These are phyloP conservation scores for Epithele typhae DNA, from an alignment of 768 basidiomycete genomes.

Conservation along the genomic window DNA sequence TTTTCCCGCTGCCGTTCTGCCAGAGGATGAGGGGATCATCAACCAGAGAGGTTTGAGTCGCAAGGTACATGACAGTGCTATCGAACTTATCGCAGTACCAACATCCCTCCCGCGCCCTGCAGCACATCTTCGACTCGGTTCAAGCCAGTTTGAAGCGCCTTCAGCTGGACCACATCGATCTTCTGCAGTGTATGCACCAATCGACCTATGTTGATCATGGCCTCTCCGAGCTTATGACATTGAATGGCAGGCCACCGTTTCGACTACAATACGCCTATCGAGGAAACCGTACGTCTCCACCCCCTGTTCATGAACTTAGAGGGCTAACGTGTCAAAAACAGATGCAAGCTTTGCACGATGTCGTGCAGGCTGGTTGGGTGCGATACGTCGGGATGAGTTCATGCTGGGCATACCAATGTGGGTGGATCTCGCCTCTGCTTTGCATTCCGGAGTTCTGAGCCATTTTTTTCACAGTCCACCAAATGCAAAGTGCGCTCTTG, in stretches of 20 bases:
- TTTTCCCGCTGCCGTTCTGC: slow-evolving; percentile 2
- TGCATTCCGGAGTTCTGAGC: neutral
- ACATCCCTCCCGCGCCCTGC: neutral
- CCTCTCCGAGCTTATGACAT: neutral
- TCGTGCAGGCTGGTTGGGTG: slow-evolving; percentile 37
- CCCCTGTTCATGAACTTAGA: neutral
- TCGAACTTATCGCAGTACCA: neutral
- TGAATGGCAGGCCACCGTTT: slow-evolving; percentile 18
- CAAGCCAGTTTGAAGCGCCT: slow-evolving; percentile 39
- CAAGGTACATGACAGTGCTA: slow-evolving; percentile 18
- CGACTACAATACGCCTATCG: slow-evolving; percentile 34
- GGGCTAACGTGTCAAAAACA: slow-evolving; percentile 9
- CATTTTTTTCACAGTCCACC: slow-evolving; percentile 17
- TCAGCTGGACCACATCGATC: slow-evolving; percentile 51
- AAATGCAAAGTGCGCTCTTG: slow-evolving; percentile 22
- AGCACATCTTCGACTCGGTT: slow-evolving; percentile 25
- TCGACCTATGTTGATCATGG: neutral
- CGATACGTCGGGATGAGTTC: slow-evolving; percentile 34
- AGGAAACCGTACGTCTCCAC: slow-evolving; percentile 22
- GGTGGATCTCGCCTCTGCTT: neutral
- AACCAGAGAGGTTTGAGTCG: slow-evolving; percentile 32
- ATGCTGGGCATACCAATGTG: slow-evolving; percentile 30
- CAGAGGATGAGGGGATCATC: slow-evolving; percentile 28
- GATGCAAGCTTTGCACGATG: slow-evolving; percentile 42
- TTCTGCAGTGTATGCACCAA: slow-evolving; percentile 47